Conservation (phyloP, 805 yeast genomes). For the Yamadazyma scolyti region DNA sequence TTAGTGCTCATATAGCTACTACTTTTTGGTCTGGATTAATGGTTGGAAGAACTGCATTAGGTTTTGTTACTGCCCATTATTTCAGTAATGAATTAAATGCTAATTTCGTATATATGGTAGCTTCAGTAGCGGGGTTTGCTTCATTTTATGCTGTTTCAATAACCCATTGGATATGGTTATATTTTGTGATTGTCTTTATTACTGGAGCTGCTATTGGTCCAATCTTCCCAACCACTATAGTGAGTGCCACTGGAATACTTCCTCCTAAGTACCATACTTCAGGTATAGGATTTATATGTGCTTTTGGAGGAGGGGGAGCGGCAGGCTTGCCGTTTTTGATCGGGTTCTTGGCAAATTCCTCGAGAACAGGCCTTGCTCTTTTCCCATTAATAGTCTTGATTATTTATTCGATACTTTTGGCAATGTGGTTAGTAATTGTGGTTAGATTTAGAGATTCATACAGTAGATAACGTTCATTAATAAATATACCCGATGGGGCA, state of each 20-base stretch:
- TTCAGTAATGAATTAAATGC: constrained; percentile 48
- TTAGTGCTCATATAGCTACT: constrained; percentile 47
- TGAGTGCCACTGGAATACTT: constrained; percentile 57
- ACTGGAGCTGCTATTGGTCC: constrained; percentile 55
- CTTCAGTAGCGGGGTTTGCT: constrained; percentile 26
- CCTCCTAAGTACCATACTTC: constrained; percentile 59
- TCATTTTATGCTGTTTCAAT: constrained; percentile 22
- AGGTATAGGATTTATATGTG: constrained; percentile 73
- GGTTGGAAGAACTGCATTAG: constrained; percentile 44
- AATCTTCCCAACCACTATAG: constrained; percentile 63
- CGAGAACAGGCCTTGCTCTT: constrained; percentile 26
- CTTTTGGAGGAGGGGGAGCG: constrained; percentile 82
- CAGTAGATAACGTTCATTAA: neutral
- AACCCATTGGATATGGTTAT: constrained; percentile 26
- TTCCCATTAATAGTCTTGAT: constrained; percentile 28
- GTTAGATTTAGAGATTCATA: constrained; percentile 2
- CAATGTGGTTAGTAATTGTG: constrained; percentile 22
- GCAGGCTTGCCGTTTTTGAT: constrained; percentile 66
- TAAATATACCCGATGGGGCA: neutral
- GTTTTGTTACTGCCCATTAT: constrained; percentile 49
- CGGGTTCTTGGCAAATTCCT: constrained; percentile 45
- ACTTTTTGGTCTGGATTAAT: constrained; percentile 52
- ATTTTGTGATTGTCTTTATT: constrained; percentile 32
- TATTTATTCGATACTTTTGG: constrained; percentile 20
- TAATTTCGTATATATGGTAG: constrained; percentile 33